Percentiles rank a stretch among this genome's conserved stretches.
Evolutionary conservation across 2,329 filamentous ascomycete genomes (phyloP).

Genomic region (Lecanoromycetidae sp.): DNA sequence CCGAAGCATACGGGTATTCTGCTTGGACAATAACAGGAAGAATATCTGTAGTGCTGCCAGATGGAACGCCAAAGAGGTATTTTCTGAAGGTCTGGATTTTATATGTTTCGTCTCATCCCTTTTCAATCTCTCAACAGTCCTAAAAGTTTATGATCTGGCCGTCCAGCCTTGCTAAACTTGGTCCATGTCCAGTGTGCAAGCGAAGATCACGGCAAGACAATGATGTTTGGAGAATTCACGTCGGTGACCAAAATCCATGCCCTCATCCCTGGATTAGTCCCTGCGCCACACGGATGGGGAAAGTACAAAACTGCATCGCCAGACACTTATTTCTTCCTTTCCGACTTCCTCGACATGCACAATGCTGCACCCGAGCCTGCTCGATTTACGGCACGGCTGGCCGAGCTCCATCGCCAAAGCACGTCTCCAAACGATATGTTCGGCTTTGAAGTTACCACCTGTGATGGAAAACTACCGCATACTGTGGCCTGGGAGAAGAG

Average conservation of each 20-base stretch:
- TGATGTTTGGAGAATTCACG: slow-evolving; percentile 25
- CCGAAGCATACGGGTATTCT: slow-evolving; percentile 21
- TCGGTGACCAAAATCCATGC: slow-evolving; percentile 23
- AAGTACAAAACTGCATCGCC: slow-evolving; percentile 16
- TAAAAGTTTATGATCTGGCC: too few species aligned
- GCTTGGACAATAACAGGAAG: slow-evolving; percentile 22
- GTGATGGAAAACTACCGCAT: slow-evolving; percentile 23
- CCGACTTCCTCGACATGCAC: slow-evolving; percentile 24
- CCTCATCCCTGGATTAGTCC: slow-evolving; percentile 21
- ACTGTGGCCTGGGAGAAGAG: slow-evolving; percentile 26
- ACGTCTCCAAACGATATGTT: slow-evolving; percentile 27
- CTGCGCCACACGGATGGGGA: slow-evolving; percentile 23
- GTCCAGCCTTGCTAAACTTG: background rate
- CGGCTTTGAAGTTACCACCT: slow-evolving; percentile 28
- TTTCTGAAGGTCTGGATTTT: slow-evolving; percentile 21
- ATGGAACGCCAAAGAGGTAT: slow-evolving; percentile 19
- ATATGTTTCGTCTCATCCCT: too few species aligned
- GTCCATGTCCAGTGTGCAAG: slow-evolving; percentile 13
- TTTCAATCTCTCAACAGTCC: too few species aligned
- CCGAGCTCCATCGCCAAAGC: slow-evolving; percentile 23
- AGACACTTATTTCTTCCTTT: slow-evolving; percentile 24
- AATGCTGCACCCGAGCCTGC: slow-evolving; percentile 20
- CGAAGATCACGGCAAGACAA: slow-evolving; percentile 10
- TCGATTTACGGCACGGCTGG: slow-evolving; percentile 21
- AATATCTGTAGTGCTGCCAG: slow-evolving; percentile 17